Conservation (phyloP, 768 basidiomycete genomes). For the Suillus discolor region DNA sequence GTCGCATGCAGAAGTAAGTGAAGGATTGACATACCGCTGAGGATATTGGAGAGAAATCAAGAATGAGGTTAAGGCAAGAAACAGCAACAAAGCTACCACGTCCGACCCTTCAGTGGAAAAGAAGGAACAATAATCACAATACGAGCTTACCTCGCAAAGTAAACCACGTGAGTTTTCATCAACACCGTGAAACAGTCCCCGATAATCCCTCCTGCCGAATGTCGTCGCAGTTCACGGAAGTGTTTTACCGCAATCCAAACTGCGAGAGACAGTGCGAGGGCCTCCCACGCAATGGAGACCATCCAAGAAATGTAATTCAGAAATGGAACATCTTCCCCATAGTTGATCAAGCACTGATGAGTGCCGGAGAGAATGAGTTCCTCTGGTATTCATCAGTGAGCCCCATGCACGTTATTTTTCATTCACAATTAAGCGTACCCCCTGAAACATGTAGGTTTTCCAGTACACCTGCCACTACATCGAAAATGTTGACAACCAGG, state of each 20-base stretch:
- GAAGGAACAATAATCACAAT: not conserved
- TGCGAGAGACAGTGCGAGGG: not conserved
- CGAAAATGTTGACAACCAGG: not conserved
- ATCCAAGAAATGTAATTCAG: not conserved
- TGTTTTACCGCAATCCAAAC: not conserved
- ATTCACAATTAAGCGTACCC: not conserved
- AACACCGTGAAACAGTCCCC: not conserved
- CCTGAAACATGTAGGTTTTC: not conserved
- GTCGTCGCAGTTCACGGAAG: not conserved
- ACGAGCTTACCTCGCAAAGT: not conserved
- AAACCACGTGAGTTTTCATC: not conserved
- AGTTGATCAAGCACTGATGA: not conserved
- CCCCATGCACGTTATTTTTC: not conserved
- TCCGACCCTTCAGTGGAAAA: not conserved
- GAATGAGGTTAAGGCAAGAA: not conserved
- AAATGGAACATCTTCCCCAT: rapidly evolving
- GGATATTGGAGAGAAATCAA: not conserved
- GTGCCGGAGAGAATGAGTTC: not conserved
- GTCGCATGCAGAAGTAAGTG: not conserved
- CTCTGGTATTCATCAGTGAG: not conserved
- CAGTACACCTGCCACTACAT: not conserved
- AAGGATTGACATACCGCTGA: not conserved
- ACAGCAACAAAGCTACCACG: not conserved
- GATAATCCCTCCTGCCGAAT: not conserved
- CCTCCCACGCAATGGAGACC: not conserved